These are phyloP conservation scores for Alternaria triticina DNA, from an alignment of 2,329 filamentous ascomycete species.

Conservation along the genomic window DNA sequence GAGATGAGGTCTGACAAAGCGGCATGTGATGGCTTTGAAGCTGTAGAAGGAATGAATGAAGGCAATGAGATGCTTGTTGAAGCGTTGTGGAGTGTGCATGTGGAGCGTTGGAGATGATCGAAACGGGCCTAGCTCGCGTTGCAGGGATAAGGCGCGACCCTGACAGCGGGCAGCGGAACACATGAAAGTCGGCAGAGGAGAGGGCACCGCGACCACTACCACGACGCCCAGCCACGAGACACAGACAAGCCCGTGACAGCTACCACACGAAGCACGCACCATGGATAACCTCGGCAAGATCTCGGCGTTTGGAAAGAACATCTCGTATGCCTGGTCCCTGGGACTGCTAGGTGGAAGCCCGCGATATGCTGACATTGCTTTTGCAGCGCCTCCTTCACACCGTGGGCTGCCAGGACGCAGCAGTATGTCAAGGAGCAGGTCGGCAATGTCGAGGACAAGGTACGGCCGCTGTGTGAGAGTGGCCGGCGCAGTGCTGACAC, in stretches of 20 bases:
- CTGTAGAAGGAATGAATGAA: not conserved
- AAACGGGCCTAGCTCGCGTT: constrained; percentile 12
- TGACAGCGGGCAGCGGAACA: constrained; percentile 19
- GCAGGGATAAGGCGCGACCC: constrained; percentile 24
- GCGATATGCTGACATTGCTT: constrained; percentile 49
- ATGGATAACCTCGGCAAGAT: constrained; percentile 81
- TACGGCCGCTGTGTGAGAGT: constrained; percentile 45
- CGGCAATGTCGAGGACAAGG: constrained; percentile 93
- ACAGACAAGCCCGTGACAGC: constrained; percentile 2
- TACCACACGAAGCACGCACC: constrained; percentile 15
- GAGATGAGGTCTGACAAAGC: not conserved
- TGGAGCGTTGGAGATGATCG: not conserved
- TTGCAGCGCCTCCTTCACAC: constrained; percentile 82
- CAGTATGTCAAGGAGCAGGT: constrained; percentile 99
- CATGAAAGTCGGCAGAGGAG: constrained; percentile 31
- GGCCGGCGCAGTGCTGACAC: constrained; percentile 28
- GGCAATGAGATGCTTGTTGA: not conserved
- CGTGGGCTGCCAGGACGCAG: constrained; percentile 90
- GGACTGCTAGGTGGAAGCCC: not conserved
- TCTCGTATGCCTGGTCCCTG: constrained; percentile 60
- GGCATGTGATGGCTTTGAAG: not conserved
- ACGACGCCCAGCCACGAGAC: constrained; percentile 14
- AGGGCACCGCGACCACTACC: constrained; percentile 18
- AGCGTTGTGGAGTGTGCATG: not conserved
- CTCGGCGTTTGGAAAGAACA: constrained; percentile 72